A percentile compares a stretch with the other conserved stretches of the same genome.
Conservation (phyloP, 352 stramenopile genomes). For the Plasmopara viticola region DNA sequence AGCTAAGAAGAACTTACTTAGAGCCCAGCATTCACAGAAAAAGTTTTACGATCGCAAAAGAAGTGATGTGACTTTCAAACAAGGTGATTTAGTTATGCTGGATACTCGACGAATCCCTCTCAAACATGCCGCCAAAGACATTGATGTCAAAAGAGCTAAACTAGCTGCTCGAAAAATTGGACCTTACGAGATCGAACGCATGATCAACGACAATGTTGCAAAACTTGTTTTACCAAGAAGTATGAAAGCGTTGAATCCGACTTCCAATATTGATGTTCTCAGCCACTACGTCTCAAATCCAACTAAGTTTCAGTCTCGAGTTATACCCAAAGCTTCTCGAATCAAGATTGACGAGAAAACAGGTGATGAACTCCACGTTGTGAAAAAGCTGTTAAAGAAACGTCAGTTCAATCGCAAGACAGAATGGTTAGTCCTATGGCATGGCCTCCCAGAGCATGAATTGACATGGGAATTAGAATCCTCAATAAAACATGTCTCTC, state of each 20-base stretch:
- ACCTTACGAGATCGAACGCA: constrained; percentile 4
- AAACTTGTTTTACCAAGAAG: background rate
- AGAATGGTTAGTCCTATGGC: background rate
- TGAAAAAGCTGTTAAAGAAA: background rate
- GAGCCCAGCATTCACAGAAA: constrained; percentile 10
- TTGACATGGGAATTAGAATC: background rate
- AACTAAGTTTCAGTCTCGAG: background rate
- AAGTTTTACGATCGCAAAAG: constrained; percentile 10
- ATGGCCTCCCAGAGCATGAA: background rate
- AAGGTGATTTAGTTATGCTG: constrained; percentile 4
- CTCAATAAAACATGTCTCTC: background rate
- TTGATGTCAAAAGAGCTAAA: constrained; percentile 9
- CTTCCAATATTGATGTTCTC: background rate
- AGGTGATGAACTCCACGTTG: background rate
- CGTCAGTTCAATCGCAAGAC: background rate
- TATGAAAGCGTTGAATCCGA: background rate
- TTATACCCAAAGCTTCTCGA: background rate
- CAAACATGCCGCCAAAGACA: constrained; percentile 2
- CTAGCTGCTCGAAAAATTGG: constrained; percentile 8
- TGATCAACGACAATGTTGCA: background rate
- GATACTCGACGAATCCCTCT: constrained; percentile 7
- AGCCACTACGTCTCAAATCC: background rate
- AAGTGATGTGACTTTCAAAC: background rate
- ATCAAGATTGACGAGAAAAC: too few relatives aligned
- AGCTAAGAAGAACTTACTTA: background rate